Evolutionary conservation across 2,329 filamentous ascomycete genomes (phyloP).

Genomic region (Juglanconis juglandina): DNA sequence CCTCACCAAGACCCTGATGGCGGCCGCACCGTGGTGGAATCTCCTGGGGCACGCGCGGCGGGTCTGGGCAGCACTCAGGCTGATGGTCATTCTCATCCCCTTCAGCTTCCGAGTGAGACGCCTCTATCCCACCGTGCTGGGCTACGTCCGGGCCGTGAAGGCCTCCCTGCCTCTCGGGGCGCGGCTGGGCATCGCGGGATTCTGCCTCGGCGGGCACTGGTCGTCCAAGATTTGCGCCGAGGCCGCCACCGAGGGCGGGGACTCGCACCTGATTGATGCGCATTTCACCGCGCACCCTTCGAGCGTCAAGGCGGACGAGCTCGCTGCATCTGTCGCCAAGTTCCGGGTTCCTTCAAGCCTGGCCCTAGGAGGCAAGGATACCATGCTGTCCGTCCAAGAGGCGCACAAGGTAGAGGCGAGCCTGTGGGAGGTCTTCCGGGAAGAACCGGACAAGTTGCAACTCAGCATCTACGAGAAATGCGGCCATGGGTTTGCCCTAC

Average conservation of each 20-base stretch:
- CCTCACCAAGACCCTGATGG: conserved; percentile 18
- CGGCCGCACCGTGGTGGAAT: conserved; percentile 9
- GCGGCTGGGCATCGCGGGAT: conserved; percentile 35
- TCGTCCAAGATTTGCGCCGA: conserved; percentile 29
- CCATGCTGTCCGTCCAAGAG: conserved; percentile 13
- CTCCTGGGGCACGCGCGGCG: conserved; percentile 6
- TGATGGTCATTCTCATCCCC: conserved; percentile 1
- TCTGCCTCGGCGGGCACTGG: conserved; percentile 40
- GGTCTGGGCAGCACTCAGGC: background rate
- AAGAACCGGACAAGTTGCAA: conserved; percentile 13
- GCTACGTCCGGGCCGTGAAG: conserved; percentile 29
- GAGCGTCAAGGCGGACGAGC: conserved; percentile 30
- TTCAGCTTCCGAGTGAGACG: conserved; percentile 14
- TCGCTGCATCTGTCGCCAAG: conserved; percentile 20
- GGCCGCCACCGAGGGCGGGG: conserved; percentile 14
- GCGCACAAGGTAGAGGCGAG: conserved; percentile 17
- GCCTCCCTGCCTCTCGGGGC: conserved; percentile 25
- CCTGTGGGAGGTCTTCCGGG: conserved; percentile 16
- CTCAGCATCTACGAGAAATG: conserved; percentile 20
- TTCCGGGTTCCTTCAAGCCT: conserved; percentile 22
- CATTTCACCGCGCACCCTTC: conserved; percentile 35
- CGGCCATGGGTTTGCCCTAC: conserved; percentile 26
- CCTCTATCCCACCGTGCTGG: conserved; percentile 26
- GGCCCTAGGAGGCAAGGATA: conserved; percentile 23
- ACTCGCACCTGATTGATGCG: conserved; percentile 31